These are phyloP conservation scores for Elsinoe ampelina DNA, from an alignment of 2,329 filamentous ascomycete genomes.

Conservation along the genomic window DNA sequence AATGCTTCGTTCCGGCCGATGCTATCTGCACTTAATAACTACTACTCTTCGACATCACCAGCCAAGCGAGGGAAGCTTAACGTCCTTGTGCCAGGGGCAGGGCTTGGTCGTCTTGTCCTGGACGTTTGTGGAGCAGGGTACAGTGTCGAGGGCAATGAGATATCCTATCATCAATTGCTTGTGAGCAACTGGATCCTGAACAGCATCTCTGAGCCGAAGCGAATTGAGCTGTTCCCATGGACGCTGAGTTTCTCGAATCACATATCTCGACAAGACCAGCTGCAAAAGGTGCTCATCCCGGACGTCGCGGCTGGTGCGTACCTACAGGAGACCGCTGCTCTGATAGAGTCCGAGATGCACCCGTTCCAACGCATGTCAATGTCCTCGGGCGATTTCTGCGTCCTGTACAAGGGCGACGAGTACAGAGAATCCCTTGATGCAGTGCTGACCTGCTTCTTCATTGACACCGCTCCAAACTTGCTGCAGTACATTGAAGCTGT, in stretches of 20 bases:
- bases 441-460: conserved; percentile 86
- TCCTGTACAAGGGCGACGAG: conserved; percentile 62
- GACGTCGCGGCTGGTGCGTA: conserved; percentile 50
- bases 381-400: conserved; percentile 85
- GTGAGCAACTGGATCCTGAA: conserved; percentile 72
- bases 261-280: conserved; percentile 59
- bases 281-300: conserved; percentile 64
- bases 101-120: conserved; percentile 79
- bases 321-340: conserved; percentile 25
- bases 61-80: conserved; percentile 31
- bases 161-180: conserved; percentile 93
- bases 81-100: conserved; percentile 82
- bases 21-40: conserved; percentile 50
- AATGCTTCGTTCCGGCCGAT: conserved; percentile 69
- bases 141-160: conserved; percentile 76
- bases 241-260: conserved; percentile 85
- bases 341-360: conserved; percentile 22
- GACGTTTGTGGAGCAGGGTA: conserved; percentile 70
- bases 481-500: conserved; percentile 85
- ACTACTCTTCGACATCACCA: conserved; percentile 29
- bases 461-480: conserved; percentile 91
- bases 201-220: conserved; percentile 47
- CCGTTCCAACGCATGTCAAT: conserved; percentile 70
- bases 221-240: conserved; percentile 76
- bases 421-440: conserved; percentile 62